Evolutionary conservation across 1,139 yeast species (phyloP).

Genomic region (Geotrichum phurueaensis): DNA sequence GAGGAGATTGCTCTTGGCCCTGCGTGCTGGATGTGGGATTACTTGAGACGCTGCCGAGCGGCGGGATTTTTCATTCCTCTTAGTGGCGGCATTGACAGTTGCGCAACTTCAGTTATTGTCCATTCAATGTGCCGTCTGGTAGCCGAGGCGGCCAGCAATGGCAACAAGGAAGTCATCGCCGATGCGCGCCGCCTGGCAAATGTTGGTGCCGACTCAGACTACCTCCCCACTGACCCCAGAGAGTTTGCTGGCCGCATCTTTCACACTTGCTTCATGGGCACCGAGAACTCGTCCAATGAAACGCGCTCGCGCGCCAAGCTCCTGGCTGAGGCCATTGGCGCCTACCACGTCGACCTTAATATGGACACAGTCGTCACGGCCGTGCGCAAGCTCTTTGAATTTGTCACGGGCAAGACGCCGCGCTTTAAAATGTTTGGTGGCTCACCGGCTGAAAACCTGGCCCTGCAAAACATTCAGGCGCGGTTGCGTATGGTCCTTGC

Average conservation of each 20-base stretch:
- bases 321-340: constrained; percentile 69
- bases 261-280: constrained; percentile 93
- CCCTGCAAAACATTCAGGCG: constrained; percentile 93
- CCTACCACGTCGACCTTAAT: constrained; percentile 85
- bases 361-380: constrained; percentile 81
- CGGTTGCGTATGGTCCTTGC: constrained; percentile 91
- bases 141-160: constrained; percentile 55
- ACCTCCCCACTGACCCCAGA: constrained; percentile 66
- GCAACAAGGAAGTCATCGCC: constrained; percentile 63
- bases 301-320: constrained; percentile 81
- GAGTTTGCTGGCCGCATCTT: constrained; percentile 72
- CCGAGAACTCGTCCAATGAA: constrained; percentile 81
- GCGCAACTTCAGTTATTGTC: constrained; percentile 94
- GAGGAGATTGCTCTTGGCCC: constrained; percentile 98
- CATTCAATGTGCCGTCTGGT: constrained; percentile 91
- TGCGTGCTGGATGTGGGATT: constrained; percentile 99
- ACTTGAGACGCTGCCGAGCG: constrained; percentile 78
- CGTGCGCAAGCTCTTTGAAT: constrained; percentile 68
- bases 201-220: constrained; percentile 41
- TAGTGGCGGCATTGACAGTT: constrained; percentile 96
- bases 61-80: constrained; percentile 90
- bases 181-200: constrained; percentile 67
- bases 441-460: constrained; percentile 79
- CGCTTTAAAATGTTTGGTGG: constrained; percentile 92
- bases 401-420: constrained; percentile 86